Percentiles rank a stretch among this genome's conserved stretches.
Conservation (phyloP, 345 rosid genomes). For the Populus simonii region DNA sequence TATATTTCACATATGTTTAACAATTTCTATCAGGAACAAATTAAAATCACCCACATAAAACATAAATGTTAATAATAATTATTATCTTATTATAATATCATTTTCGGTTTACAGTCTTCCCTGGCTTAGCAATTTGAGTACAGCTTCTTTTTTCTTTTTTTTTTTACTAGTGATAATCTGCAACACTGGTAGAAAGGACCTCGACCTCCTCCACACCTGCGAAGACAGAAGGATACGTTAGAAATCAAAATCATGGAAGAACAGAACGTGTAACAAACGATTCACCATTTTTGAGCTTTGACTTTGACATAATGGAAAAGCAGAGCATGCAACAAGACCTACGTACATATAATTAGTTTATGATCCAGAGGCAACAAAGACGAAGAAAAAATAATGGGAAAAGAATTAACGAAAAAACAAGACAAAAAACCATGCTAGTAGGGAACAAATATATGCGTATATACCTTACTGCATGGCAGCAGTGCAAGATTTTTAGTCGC, state of each 20-base stretch:
- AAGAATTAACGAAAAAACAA: too few relatives aligned
- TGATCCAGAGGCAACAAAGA: not conserved
- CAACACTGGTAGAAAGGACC: not conserved
- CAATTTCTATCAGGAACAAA: too few relatives aligned
- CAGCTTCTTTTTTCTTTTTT: too few relatives aligned
- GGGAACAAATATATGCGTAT: not conserved
- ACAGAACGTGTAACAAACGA: not conserved
- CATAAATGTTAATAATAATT: too few relatives aligned
- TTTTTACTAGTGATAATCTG: not conserved
- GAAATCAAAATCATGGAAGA: too few relatives aligned
- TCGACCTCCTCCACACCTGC: not conserved
- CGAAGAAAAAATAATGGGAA: too few relatives aligned
- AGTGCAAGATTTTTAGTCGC: conserved; percentile 37
- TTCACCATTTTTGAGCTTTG: not conserved
- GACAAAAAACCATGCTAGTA: too few relatives aligned
- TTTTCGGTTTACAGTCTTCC: too few relatives aligned
- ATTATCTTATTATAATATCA: too few relatives aligned
- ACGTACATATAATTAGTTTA: not conserved
- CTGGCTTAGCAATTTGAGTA: too few relatives aligned
- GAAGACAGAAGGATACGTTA: not conserved
- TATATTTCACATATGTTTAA: too few relatives aligned
- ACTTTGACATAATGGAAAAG: not conserved
- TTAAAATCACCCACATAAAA: too few relatives aligned
- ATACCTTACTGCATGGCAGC: not conserved
- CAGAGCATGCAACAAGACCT: not conserved